A percentile compares a stretch with the other conserved stretches of the same genome.
Evolutionary conservation across 352 stramenopile genomes (phyloP).

Genomic region (Globisporangium rhizosaccharum): DNA sequence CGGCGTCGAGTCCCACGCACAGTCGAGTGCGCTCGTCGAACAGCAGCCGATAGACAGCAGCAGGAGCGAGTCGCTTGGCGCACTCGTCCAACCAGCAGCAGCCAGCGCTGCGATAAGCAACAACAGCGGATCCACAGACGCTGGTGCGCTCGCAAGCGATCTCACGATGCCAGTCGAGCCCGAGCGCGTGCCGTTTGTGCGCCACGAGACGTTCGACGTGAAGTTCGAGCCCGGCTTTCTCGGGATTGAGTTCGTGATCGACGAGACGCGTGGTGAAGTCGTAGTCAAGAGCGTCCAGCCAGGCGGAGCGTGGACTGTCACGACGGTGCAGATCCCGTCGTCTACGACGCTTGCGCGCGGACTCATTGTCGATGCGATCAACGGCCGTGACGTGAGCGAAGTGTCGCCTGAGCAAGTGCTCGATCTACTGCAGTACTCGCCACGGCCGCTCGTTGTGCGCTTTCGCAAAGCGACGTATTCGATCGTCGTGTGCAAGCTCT

Average conservation of each 20-base stretch:
- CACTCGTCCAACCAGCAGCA: background rate
- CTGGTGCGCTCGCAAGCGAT: background rate
- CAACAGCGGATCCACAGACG: constrained; percentile 3
- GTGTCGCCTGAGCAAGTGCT: constrained; percentile 47
- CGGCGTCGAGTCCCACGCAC: no score
- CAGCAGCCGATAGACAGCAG: background rate
- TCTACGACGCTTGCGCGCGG: constrained; percentile 38
- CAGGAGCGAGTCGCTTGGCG: background rate
- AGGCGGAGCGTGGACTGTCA: constrained; percentile 22
- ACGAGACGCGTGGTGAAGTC: constrained; percentile 41
- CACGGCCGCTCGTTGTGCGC: constrained; percentile 54
- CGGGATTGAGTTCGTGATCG: constrained; percentile 66
- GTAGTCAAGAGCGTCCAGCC: constrained; percentile 57
- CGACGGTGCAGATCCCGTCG: constrained; percentile 36
- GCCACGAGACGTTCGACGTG: constrained; percentile 56
- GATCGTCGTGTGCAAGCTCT: constrained; percentile 75
- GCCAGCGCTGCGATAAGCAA: constrained; percentile 3
- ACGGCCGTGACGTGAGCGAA: constrained; percentile 30
- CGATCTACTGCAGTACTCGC: constrained; percentile 53
- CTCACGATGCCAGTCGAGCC: no score
- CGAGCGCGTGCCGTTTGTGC: background rate
- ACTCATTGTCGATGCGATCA: constrained; percentile 62
- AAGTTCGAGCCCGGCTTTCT: constrained; percentile 70
- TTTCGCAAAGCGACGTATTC: constrained; percentile 43
- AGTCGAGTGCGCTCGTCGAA: background rate